Evolutionary conservation across 768 basidiomycete genomes (phyloP), one percentile per base, ranked within the genome.

Genomic region (Pleurotus eryngii): DNA sequence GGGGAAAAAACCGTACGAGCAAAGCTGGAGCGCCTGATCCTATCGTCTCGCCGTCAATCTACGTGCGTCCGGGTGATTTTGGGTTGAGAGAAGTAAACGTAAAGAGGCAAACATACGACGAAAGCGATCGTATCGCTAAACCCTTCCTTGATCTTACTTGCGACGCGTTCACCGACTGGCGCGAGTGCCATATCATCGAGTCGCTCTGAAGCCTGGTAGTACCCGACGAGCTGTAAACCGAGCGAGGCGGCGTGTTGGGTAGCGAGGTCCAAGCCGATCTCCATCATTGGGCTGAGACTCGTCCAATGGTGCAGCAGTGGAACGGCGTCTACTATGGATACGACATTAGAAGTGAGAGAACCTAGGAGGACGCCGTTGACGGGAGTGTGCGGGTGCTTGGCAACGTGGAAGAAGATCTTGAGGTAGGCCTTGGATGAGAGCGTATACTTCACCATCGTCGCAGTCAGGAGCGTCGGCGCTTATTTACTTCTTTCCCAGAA

Each of bases 291-390:
- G 59, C 86, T 88, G 54, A 94, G 76, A 63, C 81, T 86, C 5
- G 89, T 90, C 90, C 90, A 93, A 66, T 91, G 85, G 66, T 94
- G 91, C 50, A 91, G 79, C 37, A 94, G 76, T 14, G 92, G 92
- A 39, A 94, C 75, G 2, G 84, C 80, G 64, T 93, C 90, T 49
- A 75, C 72, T 49, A 89, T 79, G 55, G 68, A 68, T 43, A 89
- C 79, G 18, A 69, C 66, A 2, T 70, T 64, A 14, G 60, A 54
- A 15, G 65, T 57, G 46, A 73, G 67, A 30, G 74, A 80, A 37
- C 90, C 90, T 1, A 93, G 70, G n/a, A 94, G 74, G 6, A 92
- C 83, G 3, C 92, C 92, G 55, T 89, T 88, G 22, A 90, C 85
- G n/a, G 80, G 77, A 50, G 74, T 77, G 59, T 90, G 86, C 1